Evolutionary conservation across 768 basidiomycete genomes (phyloP).

Genomic region (Phlebiopsis gigantea): DNA sequence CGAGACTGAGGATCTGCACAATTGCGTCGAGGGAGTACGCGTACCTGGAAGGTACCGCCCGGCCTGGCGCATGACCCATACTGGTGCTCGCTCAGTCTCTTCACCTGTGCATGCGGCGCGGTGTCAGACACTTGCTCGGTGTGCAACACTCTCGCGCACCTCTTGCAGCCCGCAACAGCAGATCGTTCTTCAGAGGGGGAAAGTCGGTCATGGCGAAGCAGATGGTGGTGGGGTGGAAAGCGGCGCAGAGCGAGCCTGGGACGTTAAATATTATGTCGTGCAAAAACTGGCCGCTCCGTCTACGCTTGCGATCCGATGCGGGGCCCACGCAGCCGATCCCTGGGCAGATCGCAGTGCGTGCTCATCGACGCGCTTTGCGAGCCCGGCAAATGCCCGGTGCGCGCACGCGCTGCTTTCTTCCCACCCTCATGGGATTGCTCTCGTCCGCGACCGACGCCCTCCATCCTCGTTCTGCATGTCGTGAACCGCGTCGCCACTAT

Average conservation of each 20-base stretch:
- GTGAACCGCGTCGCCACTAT: conserved; percentile 20
- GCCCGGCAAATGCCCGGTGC: conserved; percentile 8
- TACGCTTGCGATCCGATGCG: background rate
- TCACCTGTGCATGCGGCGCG: conserved; percentile 47
- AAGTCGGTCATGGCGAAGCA: conserved; percentile 40
- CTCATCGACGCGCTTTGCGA: background rate
- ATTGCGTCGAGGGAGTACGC: conserved; percentile 11
- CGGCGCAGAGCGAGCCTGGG: background rate
- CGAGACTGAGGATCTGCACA: background rate
- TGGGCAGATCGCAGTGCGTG: background rate
- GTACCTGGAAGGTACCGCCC: conserved; percentile 91
- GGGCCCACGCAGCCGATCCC: background rate
- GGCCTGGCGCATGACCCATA: conserved; percentile 98
- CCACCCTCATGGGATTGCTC: conserved; percentile 12
- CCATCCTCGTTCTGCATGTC: conserved; percentile 5
- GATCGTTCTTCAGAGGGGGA: conserved; percentile 79
- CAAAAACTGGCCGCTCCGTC: background rate
- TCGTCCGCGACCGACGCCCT: background rate
- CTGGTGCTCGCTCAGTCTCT: conserved; percentile 86
- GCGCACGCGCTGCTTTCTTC: conserved; percentile 13
- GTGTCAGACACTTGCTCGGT: background rate
- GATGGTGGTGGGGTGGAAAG: conserved; percentile 5
- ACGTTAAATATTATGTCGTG: background rate
- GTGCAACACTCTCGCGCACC: conserved; percentile 37
- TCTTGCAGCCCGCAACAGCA: conserved; percentile 81